Evolutionary conservation across 805 yeast species (phyloP), one percentile per base, ranked within the genome.

Genomic region (Ogataea philodendri): DNA sequence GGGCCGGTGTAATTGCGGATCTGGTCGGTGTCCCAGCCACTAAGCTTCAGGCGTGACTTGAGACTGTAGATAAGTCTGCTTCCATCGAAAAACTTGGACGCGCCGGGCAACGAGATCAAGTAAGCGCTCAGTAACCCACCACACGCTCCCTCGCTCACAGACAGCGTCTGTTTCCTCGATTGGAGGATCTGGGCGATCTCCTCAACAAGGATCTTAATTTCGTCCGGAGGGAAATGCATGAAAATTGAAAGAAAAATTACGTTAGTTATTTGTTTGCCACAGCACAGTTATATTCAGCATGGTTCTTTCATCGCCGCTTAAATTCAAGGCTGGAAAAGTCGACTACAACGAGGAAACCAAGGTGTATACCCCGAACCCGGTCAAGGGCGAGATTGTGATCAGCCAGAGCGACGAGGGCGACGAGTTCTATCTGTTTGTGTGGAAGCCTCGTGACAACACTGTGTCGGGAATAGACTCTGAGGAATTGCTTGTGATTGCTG

Each of bases 101-200:
- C 95, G 4, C 96, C 95, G 0, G 94, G 89, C 3, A 84, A 77
- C 1, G 90, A 74, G 5, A 87, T 87, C 14, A 86, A 57, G 51
- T 84, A 85, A 1, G 95, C 84, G 3, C 93, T 80, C 6, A 86
- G 63, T 10, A 86, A 67, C 0, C 96, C 96, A 7, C 96, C 96
- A 57, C 95, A 86, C 0, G 95, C 94, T 3, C 89, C 88, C 51
- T 86, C 96, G 5, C 89, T 78, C 1, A 84, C 81, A 0, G 94
- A 84, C 15, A 86, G 62, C 1, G 95, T 83, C 54, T 81, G 79
- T 9, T 69, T 59, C 17, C 78, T 65, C 13, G 57, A 54, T 13
- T 73, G 60, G 15, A 86, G 66, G 5, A 78, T 64, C 22, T 56
- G 60, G 0, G 93, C 79, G 26, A 86, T 84, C 52, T 67, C 62